Conservation (phyloP, 441 rosid genomes). For the Croton setiger region DNA sequence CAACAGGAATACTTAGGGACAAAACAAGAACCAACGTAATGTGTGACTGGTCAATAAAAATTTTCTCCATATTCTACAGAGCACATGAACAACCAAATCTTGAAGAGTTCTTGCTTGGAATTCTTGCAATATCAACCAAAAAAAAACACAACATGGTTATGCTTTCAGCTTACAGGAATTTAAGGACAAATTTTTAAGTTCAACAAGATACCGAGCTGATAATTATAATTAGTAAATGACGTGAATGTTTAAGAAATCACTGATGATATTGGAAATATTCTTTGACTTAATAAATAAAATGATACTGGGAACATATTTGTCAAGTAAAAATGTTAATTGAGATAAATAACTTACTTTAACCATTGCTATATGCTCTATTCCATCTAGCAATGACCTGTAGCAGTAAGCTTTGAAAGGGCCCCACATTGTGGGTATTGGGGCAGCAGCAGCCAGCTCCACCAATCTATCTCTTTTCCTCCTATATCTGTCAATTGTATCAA, state of each 20-base stretch:
- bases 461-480: constrained; percentile 77
- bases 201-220: background rate
- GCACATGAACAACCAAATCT: background rate
- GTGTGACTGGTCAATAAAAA: background rate
- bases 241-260: background rate
- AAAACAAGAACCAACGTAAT: background rate
- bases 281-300: background rate
- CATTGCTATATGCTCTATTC: constrained; percentile 95
- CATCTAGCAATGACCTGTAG: constrained; percentile 67
- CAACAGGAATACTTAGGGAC: background rate
- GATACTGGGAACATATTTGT: background rate
- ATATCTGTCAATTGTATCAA: constrained; percentile 42
- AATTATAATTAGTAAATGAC: background rate
- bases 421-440: constrained; percentile 86
- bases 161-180: background rate
- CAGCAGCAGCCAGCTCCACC: constrained; percentile 66
- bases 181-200: background rate
- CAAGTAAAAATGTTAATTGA: constrained; percentile 1
- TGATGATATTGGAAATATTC: background rate
- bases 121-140: background rate
- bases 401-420: constrained; percentile 88
- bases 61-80: background rate
- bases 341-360: constrained; percentile 61
- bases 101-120: background rate
- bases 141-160: background rate